Percentiles rank a stretch among this genome's conserved stretches.
Evolutionary conservation across 768 basidiomycete species (phyloP).

Genomic region (Vararia minispora): DNA sequence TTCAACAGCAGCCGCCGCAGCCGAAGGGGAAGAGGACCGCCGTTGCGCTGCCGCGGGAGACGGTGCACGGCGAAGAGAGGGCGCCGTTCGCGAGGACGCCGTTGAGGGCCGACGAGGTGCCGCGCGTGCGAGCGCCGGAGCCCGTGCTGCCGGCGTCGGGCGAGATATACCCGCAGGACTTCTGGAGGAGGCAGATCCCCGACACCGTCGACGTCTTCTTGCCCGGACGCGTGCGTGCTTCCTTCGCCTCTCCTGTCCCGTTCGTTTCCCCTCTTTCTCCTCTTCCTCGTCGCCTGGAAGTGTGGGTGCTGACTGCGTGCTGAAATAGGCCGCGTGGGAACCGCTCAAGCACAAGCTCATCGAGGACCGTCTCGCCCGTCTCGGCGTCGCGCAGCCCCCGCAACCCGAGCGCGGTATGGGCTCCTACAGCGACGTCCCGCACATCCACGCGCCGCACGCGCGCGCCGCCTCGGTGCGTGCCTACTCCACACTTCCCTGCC

Average conservation of each 20-base stretch:
- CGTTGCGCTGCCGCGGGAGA: constrained; percentile 70
- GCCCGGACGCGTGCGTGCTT: constrained; percentile 55
- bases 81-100: constrained; percentile 56
- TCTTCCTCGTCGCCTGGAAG: constrained; percentile 1
- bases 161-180: constrained; percentile 56
- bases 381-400: too few species aligned
- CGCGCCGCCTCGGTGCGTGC: constrained; percentile 72
- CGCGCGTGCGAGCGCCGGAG: constrained; percentile 15
- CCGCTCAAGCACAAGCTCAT: constrained; percentile 57
- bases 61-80: constrained; percentile 25
- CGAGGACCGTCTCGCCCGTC: constrained; percentile 69
- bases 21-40: constrained; percentile 54
- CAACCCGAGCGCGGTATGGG: constrained; percentile 51
- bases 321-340: constrained; percentile 59
- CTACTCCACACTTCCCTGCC: constrained; percentile 4
- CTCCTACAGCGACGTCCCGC: constrained; percentile 38
- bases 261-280: constrained; percentile 6
- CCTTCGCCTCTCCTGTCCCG: constrained; percentile 4
- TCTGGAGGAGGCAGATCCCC: constrained; percentile 46
- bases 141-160: constrained; percentile 31
- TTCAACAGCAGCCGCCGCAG: constrained; percentile 17
- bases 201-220: constrained; percentile 69
- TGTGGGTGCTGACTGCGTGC: constrained; percentile 3
- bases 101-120: constrained; percentile 28
- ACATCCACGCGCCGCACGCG: constrained; percentile 66